phyloP scores from a whole-genome alignment of 2,329 filamentous ascomycete species.

The Nigrograna mackinnonii region DNA sequence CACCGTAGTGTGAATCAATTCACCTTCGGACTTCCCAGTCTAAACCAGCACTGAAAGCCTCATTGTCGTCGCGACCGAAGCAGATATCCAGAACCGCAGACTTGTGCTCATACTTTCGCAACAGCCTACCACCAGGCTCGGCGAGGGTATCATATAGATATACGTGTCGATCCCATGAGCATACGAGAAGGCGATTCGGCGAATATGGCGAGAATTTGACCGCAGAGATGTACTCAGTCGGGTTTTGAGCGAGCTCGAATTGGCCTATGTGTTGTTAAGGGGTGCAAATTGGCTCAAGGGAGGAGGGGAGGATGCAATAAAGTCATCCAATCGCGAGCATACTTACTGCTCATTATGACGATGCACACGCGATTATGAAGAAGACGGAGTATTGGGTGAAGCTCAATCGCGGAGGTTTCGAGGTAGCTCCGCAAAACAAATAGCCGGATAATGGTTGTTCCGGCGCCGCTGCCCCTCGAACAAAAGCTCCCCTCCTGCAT shows the following conservation, averaged over 20 bases:
- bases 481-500: conserved; percentile 4
- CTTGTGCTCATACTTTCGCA: conserved; percentile 77
- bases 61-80: conserved; percentile 80
- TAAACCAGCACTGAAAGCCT: conserved; percentile 83
- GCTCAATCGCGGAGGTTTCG: neutral
- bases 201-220: conserved; percentile 81
- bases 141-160: conserved; percentile 81
- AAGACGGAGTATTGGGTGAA: neutral
- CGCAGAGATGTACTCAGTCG: conserved; percentile 83
- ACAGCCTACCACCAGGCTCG: conserved; percentile 63
- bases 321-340: no score
- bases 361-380: neutral
- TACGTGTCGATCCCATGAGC: conserved; percentile 91
- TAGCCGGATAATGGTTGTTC: conserved; percentile 11
- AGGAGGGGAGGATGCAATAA: no score
- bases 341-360: conserved; percentile 3
- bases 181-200: conserved; percentile 79
- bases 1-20: conserved; percentile 14
- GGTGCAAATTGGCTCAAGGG: neutral
- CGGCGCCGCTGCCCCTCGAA: conserved; percentile 15
- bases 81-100: conserved; percentile 90
- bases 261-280: conserved; percentile 50
- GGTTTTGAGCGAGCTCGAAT: conserved; percentile 81
- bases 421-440: conserved; percentile 8
- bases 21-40: conserved; percentile 84